Evolutionary conservation across 2,329 filamentous ascomycete genomes (phyloP), one percentile per base, ranked within the genome.

Genomic region (Orbilia blumenaviensis): DNA sequence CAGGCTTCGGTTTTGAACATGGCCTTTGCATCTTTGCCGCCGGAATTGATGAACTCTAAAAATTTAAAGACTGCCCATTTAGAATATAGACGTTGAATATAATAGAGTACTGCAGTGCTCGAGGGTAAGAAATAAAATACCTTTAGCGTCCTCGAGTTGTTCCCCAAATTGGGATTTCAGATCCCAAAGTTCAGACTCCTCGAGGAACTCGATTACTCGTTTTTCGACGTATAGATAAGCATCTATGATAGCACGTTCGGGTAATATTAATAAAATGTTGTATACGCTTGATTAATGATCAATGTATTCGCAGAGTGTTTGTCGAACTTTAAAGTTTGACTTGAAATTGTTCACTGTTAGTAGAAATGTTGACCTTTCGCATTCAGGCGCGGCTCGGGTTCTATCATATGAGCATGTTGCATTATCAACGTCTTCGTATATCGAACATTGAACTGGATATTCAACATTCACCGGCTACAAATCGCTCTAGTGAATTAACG

Each of bases 1-100:
- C 61, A 66, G 29, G 44, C 46, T 16, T 52, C 29, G 34, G 61
- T 66, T 54, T 66, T 25, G 34, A 66, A 66, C 61, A 66, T 66
- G 16, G 32, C 38, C 29, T 18, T 4, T 14, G 42, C 44, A 18
- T 66, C 42, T 42, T 38, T 50, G 32, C 42, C 61, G 16, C 61
- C 42, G 18, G 61, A 50, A 1, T 25, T 52, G 14, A 66, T 66
- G 21, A 56, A 56, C 8, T 16, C 52, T 56, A 32, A 10, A n/a
- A 12, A 29, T 44, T 29, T 42, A 41, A 12, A 42, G 2, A 42
- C 4, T n/a, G n/a, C n/a, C n/a, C 38, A 2, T 14, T 16, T 42
- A 18, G 16, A 10, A 25, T 36, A n/a, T 58, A 23, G n/a, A 12
- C 34, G 10, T 14, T 7, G 34, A 38, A 12, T 38, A 16, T 42